Evolutionary conservation across 768 basidiomycete species (phyloP), one percentile per base, ranked within the genome.

Genomic region (Chalciporus chontae): DNA sequence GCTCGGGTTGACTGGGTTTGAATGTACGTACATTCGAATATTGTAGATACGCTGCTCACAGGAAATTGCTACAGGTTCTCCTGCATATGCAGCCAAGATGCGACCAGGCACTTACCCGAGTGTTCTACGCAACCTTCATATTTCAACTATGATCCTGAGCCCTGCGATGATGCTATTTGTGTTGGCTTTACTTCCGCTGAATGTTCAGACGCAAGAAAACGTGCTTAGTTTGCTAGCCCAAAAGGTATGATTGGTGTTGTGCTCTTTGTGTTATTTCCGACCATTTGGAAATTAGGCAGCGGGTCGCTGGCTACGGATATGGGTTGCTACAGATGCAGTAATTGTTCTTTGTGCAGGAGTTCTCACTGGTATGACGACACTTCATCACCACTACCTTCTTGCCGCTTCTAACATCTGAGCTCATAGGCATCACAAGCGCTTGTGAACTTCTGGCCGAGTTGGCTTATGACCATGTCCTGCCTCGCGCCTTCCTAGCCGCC

Each of bases 301-400:
- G 0, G 83, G 84, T 1, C 67, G 61, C 13, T 87, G 84, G 84
- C 59, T 90, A 19, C 70, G 84, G 14, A 73, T 72, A 11, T 79
- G 78, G 73, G 70, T 87, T 10, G 84, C 81, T 1, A 73, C 79
- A 0, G 87, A 90, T 55, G 84, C 85, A 3, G 73, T 83, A 40
- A 62, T 85, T n/a, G 87, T 88, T 13, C 73, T 90, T 3, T 84
- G 81, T 48, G 86, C 84, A 2, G 85, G 85, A 1, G 80, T 88
- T 23, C 71, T 89, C 8, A 83, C 85, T 36, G 86, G 87, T 75
- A 57, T 53, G 63, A 52, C 14, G 21, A 43, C 23, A 19, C 45
- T 15, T 7, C 32, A 4, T 8, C 7, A 26, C 26, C 26, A 26
- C 26, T 26, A 26, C 26, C 3, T 7, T 8, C 21, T n/a, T 24